phyloP scores from a whole-genome alignment of 768 basidiomycete species.

The Imleria badia region DNA sequence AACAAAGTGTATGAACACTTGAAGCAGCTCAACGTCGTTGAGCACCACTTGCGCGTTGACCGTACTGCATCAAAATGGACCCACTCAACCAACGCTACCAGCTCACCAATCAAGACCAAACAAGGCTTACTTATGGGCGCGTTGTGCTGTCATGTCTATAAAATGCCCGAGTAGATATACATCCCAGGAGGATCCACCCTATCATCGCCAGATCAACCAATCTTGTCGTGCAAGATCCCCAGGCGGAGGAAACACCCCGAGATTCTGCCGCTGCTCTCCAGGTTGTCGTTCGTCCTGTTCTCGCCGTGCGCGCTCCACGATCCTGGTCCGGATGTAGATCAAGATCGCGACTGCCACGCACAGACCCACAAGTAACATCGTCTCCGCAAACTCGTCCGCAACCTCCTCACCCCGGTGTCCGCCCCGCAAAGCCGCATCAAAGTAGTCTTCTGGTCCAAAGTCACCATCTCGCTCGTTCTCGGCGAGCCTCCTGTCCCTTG shows the following conservation, averaged over 20 bases:
- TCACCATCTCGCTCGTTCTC: slow-evolving; percentile 74
- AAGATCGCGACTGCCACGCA: slow-evolving; percentile 72
- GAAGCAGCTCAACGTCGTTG: slow-evolving; percentile 6
- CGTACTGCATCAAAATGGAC: not conserved
- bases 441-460: slow-evolving; percentile 81
- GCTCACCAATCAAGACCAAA: slow-evolving; percentile 28
- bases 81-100: not conserved
- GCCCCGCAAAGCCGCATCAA: slow-evolving; percentile 63
- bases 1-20: not conserved
- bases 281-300: slow-evolving; percentile 53
- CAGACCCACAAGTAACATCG: slow-evolving; percentile 70
- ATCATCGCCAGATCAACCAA: slow-evolving; percentile 55
- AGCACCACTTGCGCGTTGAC: slow-evolving; percentile 5
- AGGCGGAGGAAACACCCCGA: slow-evolving; percentile 58
- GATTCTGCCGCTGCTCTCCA: slow-evolving; percentile 29
- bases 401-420: slow-evolving; percentile 63
- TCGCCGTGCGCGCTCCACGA: slow-evolving; percentile 68
- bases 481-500: slow-evolving; percentile 66
- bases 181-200: not conserved
- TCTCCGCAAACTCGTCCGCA: slow-evolving; percentile 74
- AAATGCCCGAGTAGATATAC: slow-evolving; percentile 3
- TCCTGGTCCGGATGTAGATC: slow-evolving; percentile 76
- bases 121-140: slow-evolving; percentile 1
- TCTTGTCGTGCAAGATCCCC: slow-evolving; percentile 65
- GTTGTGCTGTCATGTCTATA: not conserved